phyloP scores from a whole-genome alignment of 2,329 filamentous ascomycete species.

The Fusarium hainanense region DNA sequence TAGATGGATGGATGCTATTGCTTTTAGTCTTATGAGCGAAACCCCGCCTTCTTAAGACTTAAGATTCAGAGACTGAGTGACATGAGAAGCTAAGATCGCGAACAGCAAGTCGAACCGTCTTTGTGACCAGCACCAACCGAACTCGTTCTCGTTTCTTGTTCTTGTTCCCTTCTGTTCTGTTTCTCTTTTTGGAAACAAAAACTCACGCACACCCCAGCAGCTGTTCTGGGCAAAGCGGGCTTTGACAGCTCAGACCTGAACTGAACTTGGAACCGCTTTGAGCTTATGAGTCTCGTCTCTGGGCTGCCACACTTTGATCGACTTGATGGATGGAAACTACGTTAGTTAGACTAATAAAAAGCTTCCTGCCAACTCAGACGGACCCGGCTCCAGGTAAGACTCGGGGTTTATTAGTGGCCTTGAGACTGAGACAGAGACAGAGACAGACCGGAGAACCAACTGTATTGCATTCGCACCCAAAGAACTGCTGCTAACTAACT shows the following conservation, averaged over 20 bases:
- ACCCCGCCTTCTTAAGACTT: slow-evolving; percentile 33
- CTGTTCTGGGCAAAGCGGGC: slow-evolving; percentile 45
- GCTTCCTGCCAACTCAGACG: slow-evolving; percentile 23
- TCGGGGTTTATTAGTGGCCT: slow-evolving; percentile 33
- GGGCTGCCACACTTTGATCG: not conserved
- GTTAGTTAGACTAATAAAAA: not conserved
- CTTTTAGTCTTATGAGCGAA: slow-evolving; percentile 3
- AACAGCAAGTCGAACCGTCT: slow-evolving; percentile 40
- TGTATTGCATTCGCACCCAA: slow-evolving; percentile 1
- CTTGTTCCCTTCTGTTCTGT: not conserved
- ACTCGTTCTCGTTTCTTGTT: slow-evolving; percentile 27
- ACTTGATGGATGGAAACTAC: not conserved
- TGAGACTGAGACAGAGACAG: slow-evolving; percentile 1
- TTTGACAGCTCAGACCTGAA: slow-evolving; percentile 26
- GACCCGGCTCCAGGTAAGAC: slow-evolving; percentile 31
- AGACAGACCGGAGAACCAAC: not conserved
- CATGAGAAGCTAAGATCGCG: slow-evolving; percentile 34
- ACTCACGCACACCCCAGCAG: slow-evolving; percentile 1
- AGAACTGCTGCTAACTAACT: not conserved
- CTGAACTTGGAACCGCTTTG: slow-evolving; percentile 23
- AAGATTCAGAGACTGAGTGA: slow-evolving; percentile 12
- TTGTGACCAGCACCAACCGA: slow-evolving; percentile 32
- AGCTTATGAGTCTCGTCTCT: not conserved
- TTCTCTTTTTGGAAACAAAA: slow-evolving; percentile 29
- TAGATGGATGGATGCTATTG: not conserved